Percentiles rank a stretch among this genome's conserved stretches.
These are phyloP conservation scores for Plasmopara muralis DNA, from an alignment of 352 stramenopile species.

Conservation along the genomic window DNA sequence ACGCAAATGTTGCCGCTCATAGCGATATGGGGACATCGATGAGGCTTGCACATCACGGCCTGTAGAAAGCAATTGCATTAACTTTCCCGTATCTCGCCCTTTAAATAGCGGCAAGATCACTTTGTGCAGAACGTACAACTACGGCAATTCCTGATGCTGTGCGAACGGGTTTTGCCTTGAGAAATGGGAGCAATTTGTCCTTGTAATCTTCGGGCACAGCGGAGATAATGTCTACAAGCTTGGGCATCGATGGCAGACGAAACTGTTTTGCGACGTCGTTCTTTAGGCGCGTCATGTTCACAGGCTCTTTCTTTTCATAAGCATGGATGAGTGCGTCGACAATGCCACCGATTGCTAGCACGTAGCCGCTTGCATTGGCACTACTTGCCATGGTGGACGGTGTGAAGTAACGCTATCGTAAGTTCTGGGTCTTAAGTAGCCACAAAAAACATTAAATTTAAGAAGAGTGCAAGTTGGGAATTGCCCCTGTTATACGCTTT, in stretches of 20 bases:
- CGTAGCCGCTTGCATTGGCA: constrained; percentile 35
- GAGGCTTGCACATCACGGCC: constrained; percentile 96
- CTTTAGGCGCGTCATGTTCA: constrained; percentile 94
- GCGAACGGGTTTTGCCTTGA: constrained; percentile 94
- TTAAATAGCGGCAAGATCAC: background rate
- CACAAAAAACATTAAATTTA: too few relatives aligned
- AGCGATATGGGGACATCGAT: constrained; percentile 96
- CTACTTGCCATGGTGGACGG: constrained; percentile 1
- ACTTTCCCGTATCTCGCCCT: background rate
- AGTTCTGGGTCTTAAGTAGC: background rate
- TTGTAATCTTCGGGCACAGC: constrained; percentile 91
- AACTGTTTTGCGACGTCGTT: constrained; percentile 87
- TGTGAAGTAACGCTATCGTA: background rate
- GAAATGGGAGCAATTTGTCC: constrained; percentile 85
- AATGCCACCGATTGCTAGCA: constrained; percentile 86
- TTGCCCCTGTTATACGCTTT: too few relatives aligned
- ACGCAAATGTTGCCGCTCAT: constrained; percentile 97
- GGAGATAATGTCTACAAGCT: constrained; percentile 94
- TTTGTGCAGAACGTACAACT: constrained; percentile 45
- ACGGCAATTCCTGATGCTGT: constrained; percentile 93
- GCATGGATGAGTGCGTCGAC: constrained; percentile 88
- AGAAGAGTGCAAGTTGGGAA: too few relatives aligned
- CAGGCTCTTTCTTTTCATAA: constrained; percentile 82
- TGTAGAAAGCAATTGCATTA: constrained; percentile 5
- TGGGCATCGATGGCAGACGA: constrained; percentile 89